Base-by-base conservation (phyloP, 495 filamentous ascomycete species). In the Hypoxylon crocopeplum region DNA sequence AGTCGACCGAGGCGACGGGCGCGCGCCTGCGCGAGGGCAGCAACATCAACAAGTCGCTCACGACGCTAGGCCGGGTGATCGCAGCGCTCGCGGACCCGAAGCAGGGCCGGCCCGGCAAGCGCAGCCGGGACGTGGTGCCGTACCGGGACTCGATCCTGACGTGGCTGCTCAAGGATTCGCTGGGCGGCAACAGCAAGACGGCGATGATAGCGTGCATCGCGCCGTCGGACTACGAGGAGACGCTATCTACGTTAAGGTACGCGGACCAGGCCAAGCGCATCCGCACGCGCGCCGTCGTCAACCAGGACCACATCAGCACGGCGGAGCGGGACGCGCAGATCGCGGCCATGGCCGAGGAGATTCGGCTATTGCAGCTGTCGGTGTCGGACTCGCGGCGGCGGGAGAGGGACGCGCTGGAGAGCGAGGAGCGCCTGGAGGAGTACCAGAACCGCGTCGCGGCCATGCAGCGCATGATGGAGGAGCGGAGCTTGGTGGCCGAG, bases 131-230 rank as follows among this genome's bases (percentile, higher is more conserved):
- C 86, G 51, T 86, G 85, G 92, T 98, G 5, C 94, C 94, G 10
- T 98, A 96, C 70, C 90, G 94, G 33, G 94, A 98, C 75, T 93
- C 89, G 1, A 93, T 98, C 63, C 82, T 98, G n/a, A 98, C 94
- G 7, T 98, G 93, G 92, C 80, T 98, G 16, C 79, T 98, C 57
- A 98, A 98, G 68, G 94, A 98, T 70, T 91, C 87, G 2, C 81
- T 98, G 1, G 94, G 95, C 12, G 94, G 94, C 30, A 98, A 98
- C 75, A 89, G 84, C 62, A 98, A 98, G 72, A 98, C 94, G 5
- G 94, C 94, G 33, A 98, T 98, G 94, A 97, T 98, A 57, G 94
- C 94, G 11, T 98, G 95, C 70, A 96, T 98, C 67, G 84, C 92
- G 5, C 94, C 94, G 0, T 86, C 87, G 1, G 94, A 98, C 78